Percentiles rank a stretch among this genome's conserved stretches.
Evolutionary conservation across 2,329 filamentous ascomycete genomes (phyloP).

Genomic region (Aspergillus latus): DNA sequence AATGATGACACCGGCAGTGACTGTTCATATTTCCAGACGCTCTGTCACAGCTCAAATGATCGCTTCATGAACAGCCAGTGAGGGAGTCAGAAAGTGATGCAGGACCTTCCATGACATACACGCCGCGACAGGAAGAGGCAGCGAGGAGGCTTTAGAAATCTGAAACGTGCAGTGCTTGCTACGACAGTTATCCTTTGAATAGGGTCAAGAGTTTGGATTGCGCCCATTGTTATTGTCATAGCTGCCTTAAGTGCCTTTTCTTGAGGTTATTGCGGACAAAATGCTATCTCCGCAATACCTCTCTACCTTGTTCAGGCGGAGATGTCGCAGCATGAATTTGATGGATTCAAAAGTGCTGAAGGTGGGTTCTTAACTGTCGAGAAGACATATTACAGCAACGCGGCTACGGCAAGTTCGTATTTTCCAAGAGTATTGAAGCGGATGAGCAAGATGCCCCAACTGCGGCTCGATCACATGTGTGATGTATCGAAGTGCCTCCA

Average conservation of each 20-base stretch:
- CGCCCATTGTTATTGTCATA: slow-evolving; percentile 1
- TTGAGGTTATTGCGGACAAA: slow-evolving; percentile 3
- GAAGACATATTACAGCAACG: slow-evolving; percentile 9
- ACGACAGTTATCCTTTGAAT: background rate
- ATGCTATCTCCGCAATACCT: slow-evolving; percentile 10
- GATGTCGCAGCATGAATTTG: background rate
- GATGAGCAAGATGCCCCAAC: background rate
- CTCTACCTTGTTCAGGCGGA: background rate
- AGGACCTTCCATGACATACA: background rate
- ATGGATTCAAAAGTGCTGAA: background rate
- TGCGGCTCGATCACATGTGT: background rate
- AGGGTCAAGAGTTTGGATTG: background rate
- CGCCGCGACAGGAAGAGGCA: background rate
- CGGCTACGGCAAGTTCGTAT: slow-evolving; percentile 3
- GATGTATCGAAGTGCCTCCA: slow-evolving; percentile 2
- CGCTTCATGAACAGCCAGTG: background rate
- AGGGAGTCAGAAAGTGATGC: background rate
- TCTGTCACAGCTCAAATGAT: background rate
- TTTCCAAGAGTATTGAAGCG: background rate
- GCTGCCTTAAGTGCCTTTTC: slow-evolving; percentile 7
- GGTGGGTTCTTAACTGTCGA: slow-evolving; percentile 4
- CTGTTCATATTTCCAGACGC: too few species aligned
- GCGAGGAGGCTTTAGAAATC: background rate
- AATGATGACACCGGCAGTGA: background rate
- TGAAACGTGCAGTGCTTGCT: slow-evolving; percentile 3